Base-by-base conservation (phyloP, 2,329 filamentous ascomycete species). In the Colletotrichum theobromicola region DNA sequence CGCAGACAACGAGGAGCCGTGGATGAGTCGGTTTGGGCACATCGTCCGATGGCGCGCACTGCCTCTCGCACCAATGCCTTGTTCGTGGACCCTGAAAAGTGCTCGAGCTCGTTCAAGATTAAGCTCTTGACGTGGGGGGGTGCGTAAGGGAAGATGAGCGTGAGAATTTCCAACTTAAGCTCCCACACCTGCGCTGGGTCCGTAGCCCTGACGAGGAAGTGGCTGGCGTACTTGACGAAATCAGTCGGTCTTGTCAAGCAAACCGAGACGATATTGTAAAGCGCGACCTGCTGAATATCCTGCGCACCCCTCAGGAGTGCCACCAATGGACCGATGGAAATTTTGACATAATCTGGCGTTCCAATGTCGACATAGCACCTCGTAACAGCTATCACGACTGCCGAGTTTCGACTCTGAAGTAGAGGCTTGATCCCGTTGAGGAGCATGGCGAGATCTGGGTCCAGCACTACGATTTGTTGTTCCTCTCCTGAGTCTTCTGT, bases 231-330 rank as follows among this genome's bases (percentile, higher is more conserved):
- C 80, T 92, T 94, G 70, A 96, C 94, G 82, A 99, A 99, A n/a
- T 93, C 90, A 50, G 90, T 87, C 0, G 97, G 95, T 18, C 91
- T 88, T 32, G 89, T 87, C 13, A 98, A 88, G 79, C 95, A 97
- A 58, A 99, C 94, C n/a, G 95, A 94, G 13, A 98, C 95, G 74
- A 98, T 96, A 81, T 98, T 98, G 87, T 96, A 96, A 21, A 99
- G 89, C 2, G 95, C 96, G 50, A 98, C 90, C 80, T 97, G 93
- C 81, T 98, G 94, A 66, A 98, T 95, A 81, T 98, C 96, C 74
- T 94, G 92, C 0, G 95, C 92, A 15, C 94, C 93, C 71, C 97
- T 92, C 72, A 99, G 87, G 35, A 99, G 90, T 18, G 96, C 95
- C 24, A 98, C 90, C 30, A 99, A 86, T 1, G 97, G 96, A 0